Percentiles rank a stretch among this genome's conserved stretches.
These are phyloP conservation scores for Porogramme epimiltina DNA, from an alignment of 1,284 basidiomycete species.

Conservation along the genomic window DNA sequence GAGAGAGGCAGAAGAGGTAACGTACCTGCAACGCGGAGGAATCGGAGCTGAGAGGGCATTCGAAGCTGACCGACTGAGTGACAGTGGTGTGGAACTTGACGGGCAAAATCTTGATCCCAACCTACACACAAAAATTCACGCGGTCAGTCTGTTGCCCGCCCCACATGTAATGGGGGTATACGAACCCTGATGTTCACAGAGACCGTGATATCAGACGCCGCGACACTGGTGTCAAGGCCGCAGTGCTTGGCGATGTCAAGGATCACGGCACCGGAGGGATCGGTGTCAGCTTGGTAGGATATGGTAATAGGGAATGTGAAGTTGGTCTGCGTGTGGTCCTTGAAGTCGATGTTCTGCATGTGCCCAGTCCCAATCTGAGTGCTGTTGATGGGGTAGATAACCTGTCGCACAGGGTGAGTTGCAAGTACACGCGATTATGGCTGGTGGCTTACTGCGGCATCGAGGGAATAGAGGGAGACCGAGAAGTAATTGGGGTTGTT, in stretches of 20 bases:
- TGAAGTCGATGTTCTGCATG: constrained; percentile 63
- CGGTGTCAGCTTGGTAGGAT: constrained; percentile 62
- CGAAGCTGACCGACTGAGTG: constrained; percentile 64
- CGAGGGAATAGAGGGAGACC: constrained; percentile 70
- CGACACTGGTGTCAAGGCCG: constrained; percentile 49
- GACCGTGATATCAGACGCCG: constrained; percentile 57
- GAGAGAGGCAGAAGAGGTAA: not conserved
- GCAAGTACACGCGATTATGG: not conserved
- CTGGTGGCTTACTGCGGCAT: constrained; percentile 51
- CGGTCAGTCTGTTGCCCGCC: not conserved
- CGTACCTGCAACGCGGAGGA: constrained; percentile 38
- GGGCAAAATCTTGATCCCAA: constrained; percentile 64
- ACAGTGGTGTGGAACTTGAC: constrained; percentile 73
- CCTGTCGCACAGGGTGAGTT: constrained; percentile 36
- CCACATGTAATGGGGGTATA: not conserved
- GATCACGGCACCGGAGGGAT: constrained; percentile 65
- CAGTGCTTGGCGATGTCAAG: constrained; percentile 71
- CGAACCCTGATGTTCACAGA: constrained; percentile 70
- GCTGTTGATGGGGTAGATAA: constrained; percentile 75
- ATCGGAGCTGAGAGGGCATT: constrained; percentile 57
- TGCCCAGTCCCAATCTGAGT: constrained; percentile 72
- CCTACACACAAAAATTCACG: constrained; percentile 42
- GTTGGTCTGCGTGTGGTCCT: constrained; percentile 65
- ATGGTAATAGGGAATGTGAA: constrained; percentile 84
- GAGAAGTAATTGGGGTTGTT: constrained; percentile 87